Evolutionary conservation across 306 rosid genomes (phyloP), one percentile per base, ranked within the genome.

Genomic region (Vicia villosa): DNA sequence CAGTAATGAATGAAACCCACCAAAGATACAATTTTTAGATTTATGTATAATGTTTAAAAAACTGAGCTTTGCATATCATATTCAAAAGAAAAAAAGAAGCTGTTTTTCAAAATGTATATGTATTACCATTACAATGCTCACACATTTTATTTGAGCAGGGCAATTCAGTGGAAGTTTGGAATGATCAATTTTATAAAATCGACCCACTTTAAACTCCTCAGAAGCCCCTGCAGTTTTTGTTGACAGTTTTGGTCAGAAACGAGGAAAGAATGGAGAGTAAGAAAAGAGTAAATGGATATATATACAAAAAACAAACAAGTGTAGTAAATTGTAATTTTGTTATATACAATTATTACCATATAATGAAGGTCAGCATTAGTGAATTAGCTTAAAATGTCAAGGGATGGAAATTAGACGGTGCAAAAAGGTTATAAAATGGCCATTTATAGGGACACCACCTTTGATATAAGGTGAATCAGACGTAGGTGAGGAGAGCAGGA

Each of bases 121-220:
- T 4, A 32, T 51, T 84, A 89, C 98, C 98, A 92, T 86, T 66
- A 79, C 96, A 50, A 90, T 56, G 59, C 88, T 81, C 32, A 88
- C 66, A 14, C 68, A 79, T 56, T 70, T 83, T n/a, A 92, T 81
- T 59, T 88, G 90, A 10, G 81, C 85, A 13, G 96, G 88, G 46
- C 80, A 46, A 20, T 73, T 47, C 2, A 70, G 66, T 46, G 87
- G 72, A 56, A 92, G 96, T 65, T 74, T 71, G 15, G 87, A 80
- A 62, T 86, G 96, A 69, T 86, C 83, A 57, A 92, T 72, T 72
- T 90, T 81, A 57, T 88, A 87, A 79, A 85, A 86, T 57, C 71
- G 58, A 10, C 96, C 96, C n/a, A 83, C 90, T 62, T 74, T 75
- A 51, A 90, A 69, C 16, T 87, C 79, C 42, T 83, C 86, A 24